Base-by-base conservation (phyloP, 306 rosid genomes). In the Citrullus mucosospermus region DNA sequence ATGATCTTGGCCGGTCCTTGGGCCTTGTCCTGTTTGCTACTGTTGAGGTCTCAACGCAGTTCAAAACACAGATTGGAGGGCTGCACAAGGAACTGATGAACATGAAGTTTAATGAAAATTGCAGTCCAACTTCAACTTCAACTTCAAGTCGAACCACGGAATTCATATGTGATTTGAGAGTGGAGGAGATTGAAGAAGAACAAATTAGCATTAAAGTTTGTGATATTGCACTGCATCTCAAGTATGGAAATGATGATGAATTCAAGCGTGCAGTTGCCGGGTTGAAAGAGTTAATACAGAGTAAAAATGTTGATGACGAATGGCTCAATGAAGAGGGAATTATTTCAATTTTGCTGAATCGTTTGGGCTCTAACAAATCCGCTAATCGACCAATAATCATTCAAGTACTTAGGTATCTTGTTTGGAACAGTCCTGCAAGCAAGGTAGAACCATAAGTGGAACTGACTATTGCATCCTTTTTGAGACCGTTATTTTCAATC, bases 1-100 rank as follows among this genome's bases (percentile, higher is more conserved):
- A 88, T 84, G 93, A 85, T 86, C 85, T 93, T 2, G 97, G 97
- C 22, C 87, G 98, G 77, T 88, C 98, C 6, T 79, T 90, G 51
- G 98, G 98, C 66, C 86, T 93, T 55, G 84, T 93, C 20, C 83
- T 91, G 76, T 87, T 87, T 60, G 90, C 91, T 12, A 86, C 92
- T 76, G 85, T 87, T 54, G 92, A 88, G 74, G 89, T 84, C 41
- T 91, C 91, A 8, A 28, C 80, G 2, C 87, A 88, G 41, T 88
- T 89, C 62, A 86, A 89, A 85, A 90, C 85, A 68, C 86, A 83
- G 68, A 85, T 87, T 69, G 89, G 88, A 25, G 72, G 56, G 30
- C 72, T 93, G 68, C 90, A 84, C 25, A 91, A 80, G 78, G 89
- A 87, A 32, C 83, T 91, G 88, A 88, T 93, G 92, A 84, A 77